These are phyloP conservation scores for Cubamyces lactineus DNA, from an alignment of 768 basidiomycete species.

Conservation along the genomic window DNA sequence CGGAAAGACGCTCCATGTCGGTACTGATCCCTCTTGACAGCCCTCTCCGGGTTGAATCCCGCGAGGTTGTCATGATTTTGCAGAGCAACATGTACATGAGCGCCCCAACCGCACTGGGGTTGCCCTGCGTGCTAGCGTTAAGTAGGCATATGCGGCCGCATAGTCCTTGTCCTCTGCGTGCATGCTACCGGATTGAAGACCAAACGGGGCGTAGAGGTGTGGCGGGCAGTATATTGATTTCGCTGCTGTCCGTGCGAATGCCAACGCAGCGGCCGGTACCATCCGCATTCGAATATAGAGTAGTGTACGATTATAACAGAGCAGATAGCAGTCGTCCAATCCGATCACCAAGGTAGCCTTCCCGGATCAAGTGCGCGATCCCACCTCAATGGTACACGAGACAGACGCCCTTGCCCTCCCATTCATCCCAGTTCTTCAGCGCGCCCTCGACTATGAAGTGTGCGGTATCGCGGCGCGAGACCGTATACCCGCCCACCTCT, in stretches of 20 bases:
- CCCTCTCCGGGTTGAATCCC: too few species aligned
- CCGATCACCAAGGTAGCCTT: too few species aligned
- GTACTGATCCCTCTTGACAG: too few species aligned
- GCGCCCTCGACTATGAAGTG: conserved; percentile 62
- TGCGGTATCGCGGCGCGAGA: conserved; percentile 66
- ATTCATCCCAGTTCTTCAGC: conserved; percentile 53
- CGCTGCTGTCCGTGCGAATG: conserved; percentile 89
- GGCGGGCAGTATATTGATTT: conserved; percentile 95
- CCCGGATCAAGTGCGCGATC: not conserved
- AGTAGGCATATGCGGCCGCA: conserved; percentile 95
- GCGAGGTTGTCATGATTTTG: conserved; percentile 98
- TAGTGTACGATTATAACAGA: not conserved
- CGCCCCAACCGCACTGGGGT: conserved; percentile 69
- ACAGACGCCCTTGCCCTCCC: conserved; percentile 51
- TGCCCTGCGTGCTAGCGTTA: conserved; percentile 87
- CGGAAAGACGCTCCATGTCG: too few species aligned
- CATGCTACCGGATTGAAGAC: conserved; percentile 77
- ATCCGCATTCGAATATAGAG: not conserved
- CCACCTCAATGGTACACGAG: conserved; percentile 47
- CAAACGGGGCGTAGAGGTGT: conserved; percentile 59
- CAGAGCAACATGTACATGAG: conserved; percentile 98
- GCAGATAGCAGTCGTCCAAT: not conserved
- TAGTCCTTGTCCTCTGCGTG: conserved; percentile 99
- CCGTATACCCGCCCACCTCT: conserved; percentile 42
- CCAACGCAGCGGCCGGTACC: conserved; percentile 80